Evolutionary conservation across 352 stramenopile genomes (phyloP), one percentile per base, ranked within the genome.

Genomic region (Phytophthora colocasiae): DNA sequence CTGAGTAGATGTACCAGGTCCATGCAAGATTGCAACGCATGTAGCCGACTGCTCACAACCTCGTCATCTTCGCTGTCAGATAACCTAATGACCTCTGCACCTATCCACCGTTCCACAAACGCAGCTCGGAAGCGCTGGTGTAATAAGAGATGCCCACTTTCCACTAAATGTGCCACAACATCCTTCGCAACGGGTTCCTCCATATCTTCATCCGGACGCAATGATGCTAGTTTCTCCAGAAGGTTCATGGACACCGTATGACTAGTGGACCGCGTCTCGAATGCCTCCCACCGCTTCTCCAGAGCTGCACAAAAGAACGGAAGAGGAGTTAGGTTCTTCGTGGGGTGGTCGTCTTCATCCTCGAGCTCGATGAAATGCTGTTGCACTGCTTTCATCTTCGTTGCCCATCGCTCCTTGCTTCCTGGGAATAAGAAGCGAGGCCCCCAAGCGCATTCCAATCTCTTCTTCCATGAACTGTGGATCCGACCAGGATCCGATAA

Each of bases 1-100:
- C 84, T 91, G 5, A 96, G 61, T 27, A 96, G 63, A 27, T 95
- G 91, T 26, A 95, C 76, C 38, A 96, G 60, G 67, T 95, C 81
- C 87, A 95, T 92, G 36, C 85, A 91, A 26, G 84, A 89, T 62
- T 92, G 85, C 15, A 86, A 71, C 6, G 78, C 75, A 9, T 75
- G 60, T 64, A 92, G 64, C 60, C 86, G 71, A 53, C 59, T 73
- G 12, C 77, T 79, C 2, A 82, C 66, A 27, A 71, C 41, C 32
- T 77, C 83, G 17, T 80, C 67, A 49, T 85, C 81, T 46, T 87
- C 78, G 8, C 38, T 43, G 14, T 85, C 80, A 31, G 84, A 56
- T 4, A 78, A 50, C 12, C 76, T 79, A 39, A 90, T 76, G 6
- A 85, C 41, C 47, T 95, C 74, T 39, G 63, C 63, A 49, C 54